Evolutionary conservation across 108 stramenopile genomes (phyloP).

Genomic region (Asterionellopsis glacialis): DNA sequence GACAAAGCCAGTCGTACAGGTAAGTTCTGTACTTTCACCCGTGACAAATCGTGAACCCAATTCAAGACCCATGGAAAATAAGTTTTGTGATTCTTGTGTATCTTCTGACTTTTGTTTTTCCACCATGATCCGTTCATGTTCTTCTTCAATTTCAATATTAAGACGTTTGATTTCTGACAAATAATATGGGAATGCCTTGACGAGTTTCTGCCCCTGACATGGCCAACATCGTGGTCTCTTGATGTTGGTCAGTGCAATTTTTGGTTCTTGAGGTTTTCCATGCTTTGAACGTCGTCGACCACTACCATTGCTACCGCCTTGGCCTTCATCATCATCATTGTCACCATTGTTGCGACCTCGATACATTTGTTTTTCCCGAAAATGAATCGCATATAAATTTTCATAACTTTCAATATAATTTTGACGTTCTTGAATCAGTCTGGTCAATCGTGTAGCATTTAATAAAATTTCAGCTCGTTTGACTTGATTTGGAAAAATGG

Average conservation of each 20-base stretch:
- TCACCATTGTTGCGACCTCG: neutral
- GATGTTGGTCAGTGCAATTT: neutral
- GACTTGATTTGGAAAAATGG: slow-evolving; percentile 56
- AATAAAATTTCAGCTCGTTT: slow-evolving; percentile 46
- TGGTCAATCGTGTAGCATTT: slow-evolving; percentile 29
- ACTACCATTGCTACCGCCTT: too few relatives aligned
- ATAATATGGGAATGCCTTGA: slow-evolving; percentile 10
- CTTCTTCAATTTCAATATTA: slow-evolving; percentile 5
- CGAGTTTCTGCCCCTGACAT: slow-evolving; percentile 1
- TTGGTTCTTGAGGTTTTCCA: slow-evolving; percentile 2
- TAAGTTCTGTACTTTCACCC: slow-evolving; percentile 10
- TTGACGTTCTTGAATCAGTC: slow-evolving; percentile 24
- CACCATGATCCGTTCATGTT: slow-evolving; percentile 1
- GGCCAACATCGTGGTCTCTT: too few relatives aligned
- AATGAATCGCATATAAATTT: slow-evolving; percentile 20
- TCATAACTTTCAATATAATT: slow-evolving; percentile 35
- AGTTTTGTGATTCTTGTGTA: neutral
- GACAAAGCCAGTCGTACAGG: slow-evolving; percentile 43
- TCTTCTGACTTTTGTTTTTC: slow-evolving; percentile 1
- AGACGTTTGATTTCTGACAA: slow-evolving; percentile 16
- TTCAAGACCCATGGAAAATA: neutral
- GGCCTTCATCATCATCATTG: too few relatives aligned
- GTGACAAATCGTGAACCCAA: neutral
- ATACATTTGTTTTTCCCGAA: slow-evolving; percentile 6
- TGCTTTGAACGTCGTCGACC: neutral